These are phyloP conservation scores for Vigna unguiculata DNA, from an alignment of 306 rosid genomes.

Conservation along the genomic window DNA sequence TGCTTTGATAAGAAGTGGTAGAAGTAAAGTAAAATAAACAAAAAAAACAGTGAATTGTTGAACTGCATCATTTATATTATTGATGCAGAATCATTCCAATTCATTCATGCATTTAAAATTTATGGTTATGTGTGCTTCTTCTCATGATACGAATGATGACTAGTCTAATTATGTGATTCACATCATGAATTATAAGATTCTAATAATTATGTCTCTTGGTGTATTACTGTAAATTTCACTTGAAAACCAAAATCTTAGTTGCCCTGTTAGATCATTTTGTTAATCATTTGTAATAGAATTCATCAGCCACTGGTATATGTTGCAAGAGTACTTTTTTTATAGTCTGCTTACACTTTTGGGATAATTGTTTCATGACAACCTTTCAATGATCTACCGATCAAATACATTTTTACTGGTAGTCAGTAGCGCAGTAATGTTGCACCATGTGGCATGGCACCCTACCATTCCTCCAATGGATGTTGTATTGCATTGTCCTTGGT, in stretches of 20 bases:
- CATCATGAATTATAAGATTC: background rate
- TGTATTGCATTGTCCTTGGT: background rate
- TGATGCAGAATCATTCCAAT: background rate
- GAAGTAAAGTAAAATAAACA: background rate
- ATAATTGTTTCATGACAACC: background rate
- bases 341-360: background rate
- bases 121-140: background rate
- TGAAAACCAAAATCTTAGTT: background rate
- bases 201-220: conserved; percentile 11
- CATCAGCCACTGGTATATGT: conserved; percentile 3
- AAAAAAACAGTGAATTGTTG: background rate
- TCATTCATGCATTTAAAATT: background rate
- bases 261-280: conserved; percentile 7
- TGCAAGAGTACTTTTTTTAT: conserved; percentile 1
- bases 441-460: background rate
- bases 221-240: conserved; percentile 25
- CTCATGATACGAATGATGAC: background rate
- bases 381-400: conserved; percentile 11
- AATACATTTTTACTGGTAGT: background rate
- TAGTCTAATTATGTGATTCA: background rate
- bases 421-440: background rate
- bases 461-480: background rate
- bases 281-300: conserved; percentile 6
- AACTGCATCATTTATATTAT: background rate
- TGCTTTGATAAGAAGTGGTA: background rate